Percentiles rank a stretch among this genome's conserved stretches.
Evolutionary conservation across 2,329 filamentous ascomycete genomes (phyloP).

Genomic region (Penicillium sp.): DNA sequence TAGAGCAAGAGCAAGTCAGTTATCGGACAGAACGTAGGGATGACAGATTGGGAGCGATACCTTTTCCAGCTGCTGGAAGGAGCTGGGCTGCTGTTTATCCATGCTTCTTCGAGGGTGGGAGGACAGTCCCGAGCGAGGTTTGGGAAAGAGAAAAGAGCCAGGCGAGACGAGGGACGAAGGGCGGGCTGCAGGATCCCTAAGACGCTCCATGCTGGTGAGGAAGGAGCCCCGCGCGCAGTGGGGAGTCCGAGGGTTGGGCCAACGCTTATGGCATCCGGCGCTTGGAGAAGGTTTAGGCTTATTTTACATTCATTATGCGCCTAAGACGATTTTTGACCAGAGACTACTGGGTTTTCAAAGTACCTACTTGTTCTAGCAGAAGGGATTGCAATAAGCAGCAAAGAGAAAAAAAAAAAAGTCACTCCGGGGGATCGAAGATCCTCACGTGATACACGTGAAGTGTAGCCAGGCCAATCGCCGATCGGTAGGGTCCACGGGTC

Average conservation of each 20-base stretch:
- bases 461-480: neutral
- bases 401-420: neutral
- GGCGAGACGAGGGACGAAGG: constrained; percentile 37
- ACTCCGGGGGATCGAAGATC: neutral
- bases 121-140: constrained; percentile 18
- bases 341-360: neutral
- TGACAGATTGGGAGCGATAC: constrained; percentile 27
- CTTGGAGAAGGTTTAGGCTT: neutral
- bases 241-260: constrained; percentile 13
- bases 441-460: neutral
- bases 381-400: neutral
- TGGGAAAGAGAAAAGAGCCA: constrained; percentile 36
- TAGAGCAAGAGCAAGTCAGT: constrained; percentile 29
- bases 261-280: constrained; percentile 15
- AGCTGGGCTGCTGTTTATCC: constrained; percentile 91
- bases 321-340: neutral
- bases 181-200: constrained; percentile 24
- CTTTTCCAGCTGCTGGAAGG: constrained; percentile 98
- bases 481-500: neutral
- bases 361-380: neutral
- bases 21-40: constrained; percentile 3
- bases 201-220: constrained; percentile 26
- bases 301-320: neutral
- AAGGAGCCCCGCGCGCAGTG: constrained; percentile 25
- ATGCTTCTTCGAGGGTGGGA: constrained; percentile 50